Base-by-base conservation (phyloP, 2,329 filamentous ascomycete species). In the Clonostachys rhizophaga region DNA sequence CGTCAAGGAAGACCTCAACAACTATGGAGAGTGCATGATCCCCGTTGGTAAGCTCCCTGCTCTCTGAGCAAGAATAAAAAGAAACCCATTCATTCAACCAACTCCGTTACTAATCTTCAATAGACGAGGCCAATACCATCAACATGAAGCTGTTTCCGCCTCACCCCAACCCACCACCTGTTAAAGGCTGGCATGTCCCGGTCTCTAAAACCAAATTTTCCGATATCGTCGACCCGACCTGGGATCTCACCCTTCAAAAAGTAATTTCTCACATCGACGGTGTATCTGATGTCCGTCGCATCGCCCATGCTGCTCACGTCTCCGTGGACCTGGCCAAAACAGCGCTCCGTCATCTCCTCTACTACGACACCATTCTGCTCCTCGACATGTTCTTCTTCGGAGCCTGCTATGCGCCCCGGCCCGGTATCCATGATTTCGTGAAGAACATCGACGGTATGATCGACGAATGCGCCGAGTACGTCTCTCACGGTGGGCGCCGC, bases 11-110 rank as follows among this genome's bases (percentile, higher is more conserved):
- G 91, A 99, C 63, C 63, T 99, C 55, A 96, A 97, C 62, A 95
- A 95, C 58, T 99, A 96, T 61, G 91, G 89, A 61, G 94, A 99
- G 71, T 96, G 91, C 75, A 96, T 96, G 91, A 96, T 96, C 59
- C 91, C 91, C 1, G 92, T 96, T 53, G 89, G 89, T 91, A 70
- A 53, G 80, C 72, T 45, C 33, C 11, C 46, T 17, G 33, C 48
- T 16, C 34, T 48, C 11, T 13, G 30, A 17, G 18, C 6, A 10
- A 30, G 24, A 30, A 30, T 9, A 30, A 30, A 30, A 30, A 30
- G 24, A 30, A 10, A 30, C 10, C 34, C 34, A 20, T 36, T 43
- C 36, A 40, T 17, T 30, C 12, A 34, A 12, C 20, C 39, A 36
- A 34, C 39, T 35, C 11, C 11, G 7, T 8, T 20, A 4, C 34